These are phyloP conservation scores for Argentina anserina DNA, from an alignment of 306 rosid genomes.

Conservation along the genomic window DNA sequence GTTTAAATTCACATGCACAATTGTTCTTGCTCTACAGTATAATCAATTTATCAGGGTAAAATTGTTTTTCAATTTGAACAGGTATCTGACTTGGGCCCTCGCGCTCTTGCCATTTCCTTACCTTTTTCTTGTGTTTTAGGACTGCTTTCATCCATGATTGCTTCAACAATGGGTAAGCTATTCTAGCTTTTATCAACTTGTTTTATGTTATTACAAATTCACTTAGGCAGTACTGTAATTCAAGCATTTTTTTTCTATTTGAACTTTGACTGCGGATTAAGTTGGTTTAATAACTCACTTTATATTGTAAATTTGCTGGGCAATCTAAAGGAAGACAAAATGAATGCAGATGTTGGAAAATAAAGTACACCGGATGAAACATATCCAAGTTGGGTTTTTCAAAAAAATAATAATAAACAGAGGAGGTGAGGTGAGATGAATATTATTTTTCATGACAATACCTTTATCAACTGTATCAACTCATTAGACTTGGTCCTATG, in stretches of 20 bases:
- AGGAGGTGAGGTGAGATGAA: background rate
- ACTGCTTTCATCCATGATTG: constrained; percentile 65
- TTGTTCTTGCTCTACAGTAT: constrained; percentile 1
- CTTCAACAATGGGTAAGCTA: constrained; percentile 75
- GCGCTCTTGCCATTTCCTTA: constrained; percentile 74
- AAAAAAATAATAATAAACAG: background rate
- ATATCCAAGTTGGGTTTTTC: background rate
- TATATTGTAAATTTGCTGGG: background rate
- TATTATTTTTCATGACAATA: background rate
- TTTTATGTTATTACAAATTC: background rate
- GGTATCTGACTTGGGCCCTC: constrained; percentile 79
- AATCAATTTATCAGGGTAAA: constrained; percentile 21
- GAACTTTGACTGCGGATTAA: background rate
- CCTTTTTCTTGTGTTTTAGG: constrained; percentile 78
- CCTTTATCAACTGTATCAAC: background rate
- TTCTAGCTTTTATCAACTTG: background rate
- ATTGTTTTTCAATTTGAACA: constrained; percentile 35
- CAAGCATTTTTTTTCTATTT: background rate
- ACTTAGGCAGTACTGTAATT: background rate
- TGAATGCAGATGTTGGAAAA: background rate
- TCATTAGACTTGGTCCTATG: background rate
- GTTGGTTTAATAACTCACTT: background rate
- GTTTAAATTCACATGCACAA: background rate
- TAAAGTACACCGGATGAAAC: background rate
- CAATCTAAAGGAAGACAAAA: background rate